A percentile compares a stretch with the other conserved stretches of the same genome.
Evolutionary conservation across 2,329 filamentous ascomycete species (phyloP).

Genomic region (Fusarium protoensiforme): DNA sequence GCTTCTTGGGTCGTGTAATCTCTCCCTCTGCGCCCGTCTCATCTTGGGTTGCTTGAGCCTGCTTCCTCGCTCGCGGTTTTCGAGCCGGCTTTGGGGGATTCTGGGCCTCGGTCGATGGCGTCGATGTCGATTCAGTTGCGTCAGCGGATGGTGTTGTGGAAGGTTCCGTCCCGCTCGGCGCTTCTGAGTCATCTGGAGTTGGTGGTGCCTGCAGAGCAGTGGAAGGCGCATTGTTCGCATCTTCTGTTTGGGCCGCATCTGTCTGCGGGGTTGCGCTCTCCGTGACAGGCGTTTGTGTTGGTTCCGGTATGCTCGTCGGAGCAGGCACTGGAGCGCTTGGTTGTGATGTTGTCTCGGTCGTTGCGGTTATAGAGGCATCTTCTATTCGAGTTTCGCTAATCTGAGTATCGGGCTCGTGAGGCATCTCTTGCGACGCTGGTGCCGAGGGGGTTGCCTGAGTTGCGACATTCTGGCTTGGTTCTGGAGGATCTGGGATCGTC

Average conservation of each 20-base stretch:
- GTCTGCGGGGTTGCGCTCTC: not conserved
- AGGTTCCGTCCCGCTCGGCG: slow-evolving; percentile 18
- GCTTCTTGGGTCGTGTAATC: slow-evolving; percentile 45
- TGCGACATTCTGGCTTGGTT: slow-evolving; percentile 11
- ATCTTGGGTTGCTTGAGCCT: slow-evolving; percentile 20
- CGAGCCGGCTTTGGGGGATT: slow-evolving; percentile 13
- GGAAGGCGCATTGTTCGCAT: not conserved
- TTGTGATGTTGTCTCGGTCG: not conserved
- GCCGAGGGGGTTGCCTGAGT: slow-evolving; percentile 1
- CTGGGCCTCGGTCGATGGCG: slow-evolving; percentile 11
- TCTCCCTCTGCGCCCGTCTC: slow-evolving; percentile 30
- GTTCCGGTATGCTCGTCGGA: slow-evolving; percentile 15
- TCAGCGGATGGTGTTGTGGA: slow-evolving; percentile 26
- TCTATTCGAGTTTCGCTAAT: not conserved
- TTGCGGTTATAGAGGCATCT: not conserved
- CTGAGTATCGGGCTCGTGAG: not conserved
- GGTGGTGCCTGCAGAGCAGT: slow-evolving; percentile 20
- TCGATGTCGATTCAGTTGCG: slow-evolving; percentile 14
- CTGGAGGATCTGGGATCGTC: slow-evolving; percentile 26
- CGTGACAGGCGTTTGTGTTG: not conserved
- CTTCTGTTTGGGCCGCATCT: not conserved
- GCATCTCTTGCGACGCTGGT: not conserved
- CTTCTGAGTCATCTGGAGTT: slow-evolving; percentile 27
- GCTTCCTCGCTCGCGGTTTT: slow-evolving; percentile 34
- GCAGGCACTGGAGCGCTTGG: slow-evolving; percentile 1